A percentile compares a stretch with the other conserved stretches of the same genome.
phyloP scores from a whole-genome alignment of 2,329 filamentous ascomycete genomes.

The Didymosphaeria variabile region DNA sequence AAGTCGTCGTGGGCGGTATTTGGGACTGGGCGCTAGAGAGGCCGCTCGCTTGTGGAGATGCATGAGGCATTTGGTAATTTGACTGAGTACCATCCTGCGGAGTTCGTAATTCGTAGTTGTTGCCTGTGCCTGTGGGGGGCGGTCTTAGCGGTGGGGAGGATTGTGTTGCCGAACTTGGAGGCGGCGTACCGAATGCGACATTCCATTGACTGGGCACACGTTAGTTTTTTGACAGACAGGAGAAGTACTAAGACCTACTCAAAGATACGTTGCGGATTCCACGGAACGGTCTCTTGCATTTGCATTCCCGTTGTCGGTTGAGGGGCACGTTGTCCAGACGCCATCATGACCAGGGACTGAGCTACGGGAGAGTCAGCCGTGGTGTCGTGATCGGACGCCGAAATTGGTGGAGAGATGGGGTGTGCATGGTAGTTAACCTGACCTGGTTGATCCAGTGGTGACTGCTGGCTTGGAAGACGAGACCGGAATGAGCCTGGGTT shows the following conservation, averaged over 20 bases:
- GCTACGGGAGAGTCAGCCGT: conserved; percentile 80
- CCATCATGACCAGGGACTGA: conserved; percentile 77
- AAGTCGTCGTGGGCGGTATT: conserved; percentile 46
- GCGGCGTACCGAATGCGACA: conserved; percentile 82
- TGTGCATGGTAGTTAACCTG: conserved; percentile 73
- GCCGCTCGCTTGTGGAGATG: conserved; percentile 45
- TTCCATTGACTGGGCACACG: conserved; percentile 81
- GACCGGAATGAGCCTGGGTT: conserved; percentile 60
- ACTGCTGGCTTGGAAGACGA: conserved; percentile 57
- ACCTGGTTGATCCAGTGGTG: conserved; percentile 60
- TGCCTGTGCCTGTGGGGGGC: conserved; percentile 47
- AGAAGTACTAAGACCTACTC: conserved; percentile 68
- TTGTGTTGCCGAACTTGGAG: conserved; percentile 53
- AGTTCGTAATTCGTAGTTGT: conserved; percentile 47
- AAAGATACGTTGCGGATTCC: conserved; percentile 90
- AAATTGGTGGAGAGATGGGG: conserved; percentile 83
- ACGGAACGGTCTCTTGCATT: conserved; percentile 71
- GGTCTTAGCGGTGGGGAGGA: conserved; percentile 57
- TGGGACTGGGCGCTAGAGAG: conserved; percentile 41
- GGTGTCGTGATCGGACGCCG: conserved; percentile 74
- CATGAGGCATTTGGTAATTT: conserved; percentile 45
- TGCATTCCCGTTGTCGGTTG: conserved; percentile 63
- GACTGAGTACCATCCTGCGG: conserved; percentile 45
- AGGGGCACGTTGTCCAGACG: conserved; percentile 62
- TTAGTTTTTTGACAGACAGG: conserved; percentile 22